phyloP scores from a whole-genome alignment of 202 grass and related monocot species.

The Zoysia matrella region DNA sequence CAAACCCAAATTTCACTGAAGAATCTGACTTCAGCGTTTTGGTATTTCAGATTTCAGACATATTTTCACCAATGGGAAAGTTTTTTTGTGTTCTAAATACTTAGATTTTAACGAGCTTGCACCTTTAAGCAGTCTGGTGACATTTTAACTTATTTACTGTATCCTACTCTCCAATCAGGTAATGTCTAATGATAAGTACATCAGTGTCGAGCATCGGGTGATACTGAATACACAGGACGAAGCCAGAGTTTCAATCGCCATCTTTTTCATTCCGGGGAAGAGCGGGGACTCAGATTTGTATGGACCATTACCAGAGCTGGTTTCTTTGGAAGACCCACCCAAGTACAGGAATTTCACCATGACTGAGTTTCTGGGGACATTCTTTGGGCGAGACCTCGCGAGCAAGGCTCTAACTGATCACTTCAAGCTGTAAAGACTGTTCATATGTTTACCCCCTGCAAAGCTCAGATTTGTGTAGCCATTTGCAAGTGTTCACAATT shows the following conservation, averaged over 20 bases:
- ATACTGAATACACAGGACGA: conserved; percentile 54
- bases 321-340: conserved; percentile 55
- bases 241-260: conserved; percentile 75
- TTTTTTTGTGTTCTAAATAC: not conserved
- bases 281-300: conserved; percentile 56
- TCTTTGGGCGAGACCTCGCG: conserved; percentile 64
- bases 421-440: too few relatives aligned
- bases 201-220: conserved; percentile 76
- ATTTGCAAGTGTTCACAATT: too few relatives aligned
- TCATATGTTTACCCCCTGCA: too few relatives aligned
- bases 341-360: conserved; percentile 69
- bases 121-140: not conserved
- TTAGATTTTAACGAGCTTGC: too few relatives aligned
- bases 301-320: conserved; percentile 64
- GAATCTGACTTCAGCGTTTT: not conserved
- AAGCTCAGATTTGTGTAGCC: too few relatives aligned
- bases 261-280: conserved; percentile 77
- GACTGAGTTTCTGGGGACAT: conserved; percentile 64
- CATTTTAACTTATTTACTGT: conserved; percentile 9
- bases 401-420: too few relatives aligned
- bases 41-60: not conserved
- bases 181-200: conserved; percentile 80
- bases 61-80: not conserved
- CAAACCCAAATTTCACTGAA: not conserved
- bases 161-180: conserved; percentile 50